A percentile compares a stretch with the other conserved stretches of the same genome.
Conservation (phyloP, 352 stramenopile genomes). For the Globisporangium okanoganense region DNA sequence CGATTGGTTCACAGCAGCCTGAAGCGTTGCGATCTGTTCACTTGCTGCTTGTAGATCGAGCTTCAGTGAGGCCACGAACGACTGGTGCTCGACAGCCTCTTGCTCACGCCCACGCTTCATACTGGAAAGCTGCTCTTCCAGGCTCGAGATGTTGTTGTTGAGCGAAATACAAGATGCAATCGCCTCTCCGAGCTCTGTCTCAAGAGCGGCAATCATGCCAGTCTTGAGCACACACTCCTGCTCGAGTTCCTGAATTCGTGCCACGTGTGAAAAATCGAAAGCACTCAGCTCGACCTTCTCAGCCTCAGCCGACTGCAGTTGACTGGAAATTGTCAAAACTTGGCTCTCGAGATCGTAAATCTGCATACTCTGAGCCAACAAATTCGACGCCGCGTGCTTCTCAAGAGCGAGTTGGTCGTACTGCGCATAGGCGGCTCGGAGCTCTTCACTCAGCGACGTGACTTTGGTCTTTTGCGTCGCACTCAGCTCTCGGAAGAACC, state of each 20-base stretch:
- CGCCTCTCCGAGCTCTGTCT: neutral
- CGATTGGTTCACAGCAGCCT: neutral
- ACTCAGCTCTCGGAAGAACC: conserved; percentile 1
- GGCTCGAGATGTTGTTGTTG: neutral
- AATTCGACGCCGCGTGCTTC: no score
- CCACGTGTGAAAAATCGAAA: neutral
- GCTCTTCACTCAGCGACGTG: neutral
- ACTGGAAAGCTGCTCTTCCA: neutral
- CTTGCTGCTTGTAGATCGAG: neutral
- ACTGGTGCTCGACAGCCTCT: neutral
- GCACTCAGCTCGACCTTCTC: neutral
- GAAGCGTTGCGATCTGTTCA: neutral
- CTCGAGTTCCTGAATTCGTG: neutral
- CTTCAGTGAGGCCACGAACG: neutral
- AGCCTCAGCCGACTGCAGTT: neutral
- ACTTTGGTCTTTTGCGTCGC: conserved; percentile 1
- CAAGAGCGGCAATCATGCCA: neutral
- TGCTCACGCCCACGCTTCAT: neutral
- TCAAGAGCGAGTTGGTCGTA: neutral
- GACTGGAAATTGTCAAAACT: neutral
- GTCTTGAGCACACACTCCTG: neutral
- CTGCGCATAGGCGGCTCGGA: conserved; percentile 4
- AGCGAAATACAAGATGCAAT: neutral
- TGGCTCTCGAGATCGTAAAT: neutral
- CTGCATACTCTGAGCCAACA: neutral